Evolutionary conservation across 805 yeast species (phyloP).

Genomic region (Suhomyces prunicola): DNA sequence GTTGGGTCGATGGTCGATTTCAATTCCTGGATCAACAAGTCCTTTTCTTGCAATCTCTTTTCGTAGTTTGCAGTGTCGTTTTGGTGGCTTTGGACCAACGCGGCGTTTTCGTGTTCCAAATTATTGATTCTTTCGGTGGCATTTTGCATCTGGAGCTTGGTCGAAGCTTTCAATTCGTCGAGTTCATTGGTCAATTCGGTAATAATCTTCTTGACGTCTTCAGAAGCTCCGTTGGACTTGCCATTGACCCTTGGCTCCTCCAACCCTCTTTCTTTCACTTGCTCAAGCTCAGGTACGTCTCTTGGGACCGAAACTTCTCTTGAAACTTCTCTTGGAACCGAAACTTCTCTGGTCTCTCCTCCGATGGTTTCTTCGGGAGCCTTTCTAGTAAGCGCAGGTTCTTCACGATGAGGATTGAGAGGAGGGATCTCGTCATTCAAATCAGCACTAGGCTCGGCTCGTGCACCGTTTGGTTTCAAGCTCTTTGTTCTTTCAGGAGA

Average conservation of each 20-base stretch:
- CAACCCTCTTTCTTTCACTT: not conserved
- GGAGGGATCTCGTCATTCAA: not conserved
- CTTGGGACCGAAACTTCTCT: not conserved
- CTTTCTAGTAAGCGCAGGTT: not conserved
- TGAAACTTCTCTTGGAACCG: not conserved
- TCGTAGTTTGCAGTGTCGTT: constrained; percentile 12
- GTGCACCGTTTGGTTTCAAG: not conserved
- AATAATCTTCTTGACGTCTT: constrained; percentile 29
- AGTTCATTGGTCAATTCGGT: constrained; percentile 33
- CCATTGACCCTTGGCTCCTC: not conserved
- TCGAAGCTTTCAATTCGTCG: constrained; percentile 25
- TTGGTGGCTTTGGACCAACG: constrained; percentile 12
- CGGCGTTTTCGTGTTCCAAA: constrained; percentile 39
- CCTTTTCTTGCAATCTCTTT: constrained; percentile 28
- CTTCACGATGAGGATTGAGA: not conserved
- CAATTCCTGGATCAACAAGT: constrained; percentile 30
- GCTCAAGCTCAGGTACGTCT: not conserved
- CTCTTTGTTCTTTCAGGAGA: constrained; percentile 14
- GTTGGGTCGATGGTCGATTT: constrained; percentile 25
- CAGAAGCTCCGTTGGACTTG: constrained; percentile 2
- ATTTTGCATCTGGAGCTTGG: constrained; percentile 48
- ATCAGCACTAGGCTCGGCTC: not conserved
- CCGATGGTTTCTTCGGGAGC: not conserved
- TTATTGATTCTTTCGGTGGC: constrained; percentile 54
- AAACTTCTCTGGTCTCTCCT: not conserved